Evolutionary conservation across 2,329 filamentous ascomycete species (phyloP), one percentile per base, ranked within the genome.

Genomic region (Dactylellina drechsleri): DNA sequence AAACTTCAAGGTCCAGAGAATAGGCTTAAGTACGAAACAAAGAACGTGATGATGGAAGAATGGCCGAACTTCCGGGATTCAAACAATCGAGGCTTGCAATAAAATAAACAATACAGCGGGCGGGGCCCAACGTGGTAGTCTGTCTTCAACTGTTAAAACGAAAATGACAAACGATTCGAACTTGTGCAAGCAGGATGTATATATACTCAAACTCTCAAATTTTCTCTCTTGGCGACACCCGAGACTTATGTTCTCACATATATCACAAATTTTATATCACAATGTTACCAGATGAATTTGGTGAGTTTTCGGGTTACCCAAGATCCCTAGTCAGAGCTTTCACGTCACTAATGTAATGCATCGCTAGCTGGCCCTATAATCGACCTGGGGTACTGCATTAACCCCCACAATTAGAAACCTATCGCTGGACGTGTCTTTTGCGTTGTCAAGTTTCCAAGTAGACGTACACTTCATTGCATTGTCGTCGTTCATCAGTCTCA

Each of bases 341-440:
- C 20, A 16, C 57, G 57, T 60, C 57, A 60, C 41, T 31, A 18
- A 43, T 53, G 28, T 45, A 59, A 67, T 67, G 65, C 65, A 67
- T 67, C 65, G 54, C 65, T 60, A 67, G 52, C 49, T 67, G 56
- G 62, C 62, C 53, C 23, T 20, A 18, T 28, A 28, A 16, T 16
- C 62, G 5, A 45, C 49, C 65, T 60, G 54, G 65, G 65, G 65
- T 67, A 67, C 28, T 60, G 65, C 65, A 67, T 58, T 4, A 7
- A 16, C 43, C 59, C 59, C 59, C 59, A 62, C 59, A 62, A 40
- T 50, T 62, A 43, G 47, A 62, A 49, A 60, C 57, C 57, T 4
- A 60, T 16, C 28, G 45, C 20, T 60, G 40, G 57, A 16, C 52
- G 23, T 66, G 64, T 66, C 64, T 52, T 67, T 67, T 67, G 65